Conservation (phyloP, 1,139 yeast species). For the Blastobotrys ciferrii region DNA sequence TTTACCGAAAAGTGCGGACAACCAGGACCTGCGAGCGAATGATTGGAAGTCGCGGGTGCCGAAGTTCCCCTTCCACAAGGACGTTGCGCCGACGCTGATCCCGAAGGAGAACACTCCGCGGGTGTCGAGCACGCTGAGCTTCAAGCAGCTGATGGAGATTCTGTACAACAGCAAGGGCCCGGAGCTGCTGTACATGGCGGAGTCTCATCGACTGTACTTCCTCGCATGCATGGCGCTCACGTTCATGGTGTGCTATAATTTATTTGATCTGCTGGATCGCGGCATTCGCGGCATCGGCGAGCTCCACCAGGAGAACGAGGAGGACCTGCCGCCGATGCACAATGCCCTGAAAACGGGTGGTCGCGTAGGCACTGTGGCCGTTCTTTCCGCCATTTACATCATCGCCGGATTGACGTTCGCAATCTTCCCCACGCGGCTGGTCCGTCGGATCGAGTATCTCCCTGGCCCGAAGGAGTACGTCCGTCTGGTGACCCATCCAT, state of each 20-base stretch:
- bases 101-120: conserved; percentile 57
- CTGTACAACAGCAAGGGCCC: conserved; percentile 58
- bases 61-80: conserved; percentile 63
- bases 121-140: conserved; percentile 56
- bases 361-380: conserved; percentile 44
- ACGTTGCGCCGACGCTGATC: conserved; percentile 62
- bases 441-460: conserved; percentile 74
- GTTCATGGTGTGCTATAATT: conserved; percentile 63
- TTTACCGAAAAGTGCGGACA: conserved; percentile 30
- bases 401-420: conserved; percentile 45
- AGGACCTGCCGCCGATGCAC: conserved; percentile 37
- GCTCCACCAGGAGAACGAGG: conserved; percentile 58
- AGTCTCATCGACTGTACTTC: conserved; percentile 76
- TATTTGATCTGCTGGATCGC: conserved; percentile 59
- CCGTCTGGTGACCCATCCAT: conserved; percentile 69
- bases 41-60: conserved; percentile 41
- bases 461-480: conserved; percentile 55
- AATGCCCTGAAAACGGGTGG: conserved; percentile 38
- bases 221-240: conserved; percentile 68
- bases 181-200: conserved; percentile 77
- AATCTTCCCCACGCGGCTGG: conserved; percentile 62
- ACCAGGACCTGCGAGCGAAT: conserved; percentile 30
- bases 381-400: conserved; percentile 44
- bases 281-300: conserved; percentile 54
- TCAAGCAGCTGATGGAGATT: conserved; percentile 63